phyloP scores from a whole-genome alignment of 1,284 basidiomycete genomes.

The Ustilago tritici region DNA sequence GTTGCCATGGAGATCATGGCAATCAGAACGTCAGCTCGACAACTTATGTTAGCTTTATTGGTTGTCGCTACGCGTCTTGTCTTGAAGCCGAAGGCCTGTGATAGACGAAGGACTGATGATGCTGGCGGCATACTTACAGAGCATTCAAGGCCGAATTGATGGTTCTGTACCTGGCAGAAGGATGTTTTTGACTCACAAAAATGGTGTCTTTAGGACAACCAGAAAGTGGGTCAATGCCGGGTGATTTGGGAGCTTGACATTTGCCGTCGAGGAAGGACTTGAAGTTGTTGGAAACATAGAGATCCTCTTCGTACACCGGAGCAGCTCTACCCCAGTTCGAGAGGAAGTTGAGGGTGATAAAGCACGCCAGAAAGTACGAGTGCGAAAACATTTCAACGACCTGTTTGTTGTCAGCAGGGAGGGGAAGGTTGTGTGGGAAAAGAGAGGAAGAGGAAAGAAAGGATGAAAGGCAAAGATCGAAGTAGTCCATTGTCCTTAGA shows the following conservation, averaged over 20 bases:
- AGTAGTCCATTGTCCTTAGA: background rate
- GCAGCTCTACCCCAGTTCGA: background rate
- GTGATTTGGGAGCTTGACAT: conserved; percentile 34
- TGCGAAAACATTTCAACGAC: background rate
- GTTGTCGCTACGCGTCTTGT: conserved; percentile 2
- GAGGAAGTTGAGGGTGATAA: conserved; percentile 9
- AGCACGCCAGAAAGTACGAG: conserved; percentile 7
- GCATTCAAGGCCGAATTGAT: conserved; percentile 27
- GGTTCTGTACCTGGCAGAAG: conserved; percentile 10
- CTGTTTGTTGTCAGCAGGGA: background rate
- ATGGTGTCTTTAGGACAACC: conserved; percentile 28
- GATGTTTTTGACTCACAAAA: conserved; percentile 33
- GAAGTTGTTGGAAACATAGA: too few relatives aligned
- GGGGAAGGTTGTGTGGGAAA: background rate
- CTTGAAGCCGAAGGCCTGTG: background rate
- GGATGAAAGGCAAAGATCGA: too few relatives aligned
- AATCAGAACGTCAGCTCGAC: background rate
- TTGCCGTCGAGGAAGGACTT: conserved; percentile 2
- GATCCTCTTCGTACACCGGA: background rate
- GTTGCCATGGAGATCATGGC: too few relatives aligned
- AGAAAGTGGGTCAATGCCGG: conserved; percentile 1
- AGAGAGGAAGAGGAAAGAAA: background rate
- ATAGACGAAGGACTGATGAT: background rate
- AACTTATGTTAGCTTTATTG: background rate
- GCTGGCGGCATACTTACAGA: conserved; percentile 24